These are phyloP conservation scores for Crithidia expoeki DNA, from an alignment of 208 protist species.

Conservation along the genomic window DNA sequence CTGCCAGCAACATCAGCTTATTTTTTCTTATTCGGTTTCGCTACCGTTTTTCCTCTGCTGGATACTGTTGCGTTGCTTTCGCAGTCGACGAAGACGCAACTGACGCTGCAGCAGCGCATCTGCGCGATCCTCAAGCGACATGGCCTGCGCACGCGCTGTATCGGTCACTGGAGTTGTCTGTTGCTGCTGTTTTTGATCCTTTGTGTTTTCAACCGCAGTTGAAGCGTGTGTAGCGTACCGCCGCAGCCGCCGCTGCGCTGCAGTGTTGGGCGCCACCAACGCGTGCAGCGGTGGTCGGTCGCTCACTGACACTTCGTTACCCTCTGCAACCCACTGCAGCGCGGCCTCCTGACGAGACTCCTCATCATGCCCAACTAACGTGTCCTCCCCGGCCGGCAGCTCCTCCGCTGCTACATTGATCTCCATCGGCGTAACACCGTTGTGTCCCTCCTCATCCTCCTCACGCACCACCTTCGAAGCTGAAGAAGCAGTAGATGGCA, in stretches of 20 bases:
- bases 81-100: conserved; percentile 16
- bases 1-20: no score
- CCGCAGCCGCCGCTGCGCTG: conserved; percentile 23
- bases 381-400: conserved; percentile 10
- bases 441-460: no score
- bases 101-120: conserved; percentile 28
- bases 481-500: no score
- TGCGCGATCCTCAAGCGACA: conserved; percentile 6
- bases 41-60: no score
- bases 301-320: conserved; percentile 8
- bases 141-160: neutral
- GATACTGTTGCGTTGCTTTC: no score
- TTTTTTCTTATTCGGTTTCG: no score
- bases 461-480: no score
- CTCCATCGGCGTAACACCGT: conserved; percentile 1
- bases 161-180: neutral
- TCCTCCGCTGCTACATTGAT: conserved; percentile 10
- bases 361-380: conserved; percentile 15
- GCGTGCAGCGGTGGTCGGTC: conserved; percentile 31
- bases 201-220: neutral
- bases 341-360: conserved; percentile 4
- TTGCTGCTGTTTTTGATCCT: no score
- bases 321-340: conserved; percentile 19
- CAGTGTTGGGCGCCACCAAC: conserved; percentile 14
- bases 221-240: conserved; percentile 12